These are phyloP conservation scores for Thyridium curvatum DNA, from an alignment of 2,329 filamentous ascomycete genomes.

Conservation along the genomic window DNA sequence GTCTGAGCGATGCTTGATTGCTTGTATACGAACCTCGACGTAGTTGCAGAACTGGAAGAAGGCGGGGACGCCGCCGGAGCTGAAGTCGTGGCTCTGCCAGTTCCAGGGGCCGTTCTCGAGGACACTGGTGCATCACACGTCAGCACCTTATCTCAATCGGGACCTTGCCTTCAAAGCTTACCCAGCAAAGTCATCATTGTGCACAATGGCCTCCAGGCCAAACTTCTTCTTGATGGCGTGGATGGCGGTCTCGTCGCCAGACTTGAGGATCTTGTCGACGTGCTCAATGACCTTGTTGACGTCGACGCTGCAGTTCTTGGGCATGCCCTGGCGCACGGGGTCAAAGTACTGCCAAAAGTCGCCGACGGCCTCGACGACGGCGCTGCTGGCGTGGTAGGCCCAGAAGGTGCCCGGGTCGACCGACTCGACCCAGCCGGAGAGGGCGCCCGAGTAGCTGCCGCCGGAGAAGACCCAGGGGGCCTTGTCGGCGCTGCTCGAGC, in stretches of 20 bases:
- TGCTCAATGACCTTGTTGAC: constrained; percentile 43
- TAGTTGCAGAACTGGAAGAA: constrained; percentile 46
- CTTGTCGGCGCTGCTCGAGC: constrained; percentile 36
- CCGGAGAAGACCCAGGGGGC: constrained; percentile 50
- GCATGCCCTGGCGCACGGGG: constrained; percentile 46
- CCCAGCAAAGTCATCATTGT: constrained; percentile 36
- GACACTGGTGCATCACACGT: constrained; percentile 21
- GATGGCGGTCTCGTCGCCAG: constrained; percentile 30
- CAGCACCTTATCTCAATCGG: constrained; percentile 18
- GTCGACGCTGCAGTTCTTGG: constrained; percentile 49
- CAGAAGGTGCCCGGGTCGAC: constrained; percentile 50
- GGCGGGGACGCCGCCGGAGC: constrained; percentile 21
- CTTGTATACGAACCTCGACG: constrained; percentile 21
- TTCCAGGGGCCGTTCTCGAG: constrained; percentile 49
- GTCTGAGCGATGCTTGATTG: neutral
- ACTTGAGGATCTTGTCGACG: constrained; percentile 38
- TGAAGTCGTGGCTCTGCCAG: constrained; percentile 46
- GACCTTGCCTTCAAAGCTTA: constrained; percentile 10
- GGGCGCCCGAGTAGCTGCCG: constrained; percentile 49
- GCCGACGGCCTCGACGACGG: constrained; percentile 44
- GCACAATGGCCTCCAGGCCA: constrained; percentile 33
- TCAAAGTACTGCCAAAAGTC: constrained; percentile 52
- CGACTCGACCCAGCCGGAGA: constrained; percentile 45
- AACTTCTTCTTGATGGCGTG: constrained; percentile 43
- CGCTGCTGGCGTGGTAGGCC: constrained; percentile 51